Evolutionary conservation across 2,329 filamentous ascomycete genomes (phyloP).

Genomic region (Ilyonectria destructans): DNA sequence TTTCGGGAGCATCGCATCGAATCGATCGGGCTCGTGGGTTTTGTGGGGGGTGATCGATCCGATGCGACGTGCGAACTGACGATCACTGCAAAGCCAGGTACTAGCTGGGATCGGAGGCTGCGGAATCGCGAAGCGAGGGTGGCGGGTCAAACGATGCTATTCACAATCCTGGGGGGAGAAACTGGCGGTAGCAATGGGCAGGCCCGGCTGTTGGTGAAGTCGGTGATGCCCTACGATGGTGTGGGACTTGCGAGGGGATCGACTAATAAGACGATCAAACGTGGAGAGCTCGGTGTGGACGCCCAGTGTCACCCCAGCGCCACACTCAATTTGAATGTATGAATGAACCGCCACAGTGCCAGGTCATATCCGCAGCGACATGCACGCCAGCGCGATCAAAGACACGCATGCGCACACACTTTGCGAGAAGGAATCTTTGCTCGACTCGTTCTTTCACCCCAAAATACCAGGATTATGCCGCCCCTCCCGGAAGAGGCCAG

Average conservation of each 20-base stretch:
- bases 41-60: conserved; percentile 5
- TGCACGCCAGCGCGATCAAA: neutral
- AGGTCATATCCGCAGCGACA: neutral
- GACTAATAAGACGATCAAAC: no score
- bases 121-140: no score
- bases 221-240: no score
- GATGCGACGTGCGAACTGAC: neutral
- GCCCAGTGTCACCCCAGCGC: neutral
- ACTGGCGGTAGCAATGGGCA: no score
- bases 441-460: neutral
- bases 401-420: neutral
- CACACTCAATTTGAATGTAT: neutral
- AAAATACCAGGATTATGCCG: no score
- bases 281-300: no score
- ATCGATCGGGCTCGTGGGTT: conserved; percentile 5
- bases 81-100: neutral
- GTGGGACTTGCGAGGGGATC: no score
- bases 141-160: no score
- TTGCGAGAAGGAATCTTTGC: neutral
- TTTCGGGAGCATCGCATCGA: conserved; percentile 11
- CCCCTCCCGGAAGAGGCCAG: neutral
- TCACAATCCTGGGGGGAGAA: no score
- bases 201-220: no score
- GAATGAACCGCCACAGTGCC: neutral
- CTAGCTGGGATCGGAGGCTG: neutral